A percentile compares a stretch with the other conserved stretches of the same genome.
These are phyloP conservation scores for Phlyctochytrium planicorne DNA, from an alignment of 192 early-diverging fungal species.

Conservation along the genomic window DNA sequence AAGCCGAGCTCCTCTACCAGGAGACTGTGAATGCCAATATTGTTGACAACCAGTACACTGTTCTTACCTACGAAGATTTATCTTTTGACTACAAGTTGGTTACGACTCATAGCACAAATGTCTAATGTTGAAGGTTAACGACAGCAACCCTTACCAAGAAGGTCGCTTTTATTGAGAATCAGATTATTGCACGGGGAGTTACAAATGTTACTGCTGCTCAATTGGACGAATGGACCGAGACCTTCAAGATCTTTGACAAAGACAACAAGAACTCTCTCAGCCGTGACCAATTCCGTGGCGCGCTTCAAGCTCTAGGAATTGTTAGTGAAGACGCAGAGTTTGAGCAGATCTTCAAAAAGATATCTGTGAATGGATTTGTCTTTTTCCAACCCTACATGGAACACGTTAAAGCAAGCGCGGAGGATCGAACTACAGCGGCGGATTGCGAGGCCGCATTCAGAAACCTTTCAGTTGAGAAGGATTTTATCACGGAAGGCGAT, in stretches of 20 bases:
- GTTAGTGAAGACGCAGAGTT: background rate
- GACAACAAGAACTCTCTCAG: conserved; percentile 67
- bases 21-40: conserved; percentile 82
- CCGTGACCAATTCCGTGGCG: background rate
- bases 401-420: conserved; percentile 1
- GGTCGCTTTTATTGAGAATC: conserved; percentile 88
- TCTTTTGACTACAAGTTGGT: conserved; percentile 64
- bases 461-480: background rate
- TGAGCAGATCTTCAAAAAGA: background rate
- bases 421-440: background rate
- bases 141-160: conserved; percentile 64
- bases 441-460: background rate
- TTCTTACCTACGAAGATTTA: conserved; percentile 87
- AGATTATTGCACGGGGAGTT: conserved; percentile 88
- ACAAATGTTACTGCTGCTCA: conserved; percentile 92
- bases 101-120: background rate
- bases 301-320: background rate
- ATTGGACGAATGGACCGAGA: conserved; percentile 78
- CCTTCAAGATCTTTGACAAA: conserved; percentile 91
- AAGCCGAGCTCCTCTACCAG: conserved; percentile 61
- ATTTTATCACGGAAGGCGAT: conserved; percentile 3
- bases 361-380: background rate
- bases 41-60: conserved; percentile 87
- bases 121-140: conserved; percentile 59
- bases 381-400: conserved; percentile 1